Base-by-base conservation (phyloP, 2,329 filamentous ascomycete species). In the Lojkania enalia region DNA sequence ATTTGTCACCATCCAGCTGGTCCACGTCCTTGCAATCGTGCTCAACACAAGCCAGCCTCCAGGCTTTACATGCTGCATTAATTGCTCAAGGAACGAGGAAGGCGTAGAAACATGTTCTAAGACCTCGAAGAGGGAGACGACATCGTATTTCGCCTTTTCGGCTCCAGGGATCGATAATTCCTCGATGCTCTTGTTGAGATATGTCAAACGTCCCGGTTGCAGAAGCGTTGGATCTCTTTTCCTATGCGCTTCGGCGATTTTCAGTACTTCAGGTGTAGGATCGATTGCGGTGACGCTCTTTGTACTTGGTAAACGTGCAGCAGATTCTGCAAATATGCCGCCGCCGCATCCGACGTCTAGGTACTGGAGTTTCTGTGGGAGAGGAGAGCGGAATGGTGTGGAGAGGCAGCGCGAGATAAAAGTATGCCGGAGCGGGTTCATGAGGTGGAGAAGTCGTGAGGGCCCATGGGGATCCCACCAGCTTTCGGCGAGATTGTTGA, bases 391-490 rank as follows among this genome's bases (percentile, higher is more conserved):
- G 30, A 51, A 54, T 38, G 73, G 61, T 35, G 74, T 71, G 48
- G 52, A 37, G 73, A 71, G 81, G 66, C 92, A 96, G 51, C 76
- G 73, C 16, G 78, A 78, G 69, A 96, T 94, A 73, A 97, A 97
- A 72, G 90, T 85, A 74, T 97, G 91, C 23, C 94, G 90, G 35
- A 96, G 82, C 1, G 94, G 94, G 74, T 99, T 97, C 92, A 99
- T 97, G 56, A 96, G 85, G 71, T 99, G 94, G 2, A 99, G 83
- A 46, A 96, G 84, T 29, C 92, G 84, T 3, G 90, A 96, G 5
- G 92, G 86, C 39, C 94, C 94, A 65, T 96, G 85, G 1, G 92
- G 88, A 71, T 97, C 91, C 94, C 94, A 99, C 94, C 94, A 99
- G 61, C 86, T 86, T 55, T 88, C 88, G 54, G 94, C 94, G 62